Conservation (phyloP, 768 basidiomycete genomes). For the Calvatia gigantea region DNA sequence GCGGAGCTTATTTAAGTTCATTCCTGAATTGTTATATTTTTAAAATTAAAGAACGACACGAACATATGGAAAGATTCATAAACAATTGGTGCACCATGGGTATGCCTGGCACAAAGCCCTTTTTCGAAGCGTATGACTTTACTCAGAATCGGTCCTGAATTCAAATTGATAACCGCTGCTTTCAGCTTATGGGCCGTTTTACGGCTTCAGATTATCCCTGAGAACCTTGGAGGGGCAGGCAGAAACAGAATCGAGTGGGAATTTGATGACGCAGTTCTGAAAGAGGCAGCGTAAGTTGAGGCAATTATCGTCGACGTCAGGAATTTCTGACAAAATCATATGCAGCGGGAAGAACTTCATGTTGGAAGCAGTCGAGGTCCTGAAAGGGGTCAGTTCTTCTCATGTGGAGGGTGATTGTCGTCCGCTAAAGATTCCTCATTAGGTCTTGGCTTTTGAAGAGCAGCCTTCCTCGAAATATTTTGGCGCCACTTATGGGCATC, state of each 20-base stretch:
- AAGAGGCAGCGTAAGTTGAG: conserved; percentile 82
- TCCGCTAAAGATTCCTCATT: conserved; percentile 14
- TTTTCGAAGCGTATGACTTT: conserved; percentile 61
- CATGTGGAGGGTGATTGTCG: conserved; percentile 13
- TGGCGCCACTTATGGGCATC: conserved; percentile 27
- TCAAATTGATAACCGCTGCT: conserved; percentile 5
- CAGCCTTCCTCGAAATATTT: conserved; percentile 34
- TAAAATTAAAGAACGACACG: conserved; percentile 53
- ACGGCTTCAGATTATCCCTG: conserved; percentile 78
- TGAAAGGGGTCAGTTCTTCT: conserved; percentile 77
- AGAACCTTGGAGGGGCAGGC: conserved; percentile 79
- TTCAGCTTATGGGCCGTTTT: conserved; percentile 68
- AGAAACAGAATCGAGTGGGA: conserved; percentile 77
- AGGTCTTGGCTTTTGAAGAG: conserved; percentile 74
- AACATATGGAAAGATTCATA: conserved; percentile 73
- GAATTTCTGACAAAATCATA: conserved; percentile 18
- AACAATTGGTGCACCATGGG: conserved; percentile 81
- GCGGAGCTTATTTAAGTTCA: conserved; percentile 6
- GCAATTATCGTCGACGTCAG: conserved; percentile 12
- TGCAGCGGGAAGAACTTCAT: conserved; percentile 90
- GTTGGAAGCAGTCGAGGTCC: conserved; percentile 84
- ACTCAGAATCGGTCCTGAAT: conserved; percentile 8
- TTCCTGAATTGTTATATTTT: background rate
- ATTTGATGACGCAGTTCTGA: conserved; percentile 91
- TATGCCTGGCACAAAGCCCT: conserved; percentile 88